Base-by-base conservation (phyloP, 345 rosid genomes). In the Eucalyptus dawsonii region DNA sequence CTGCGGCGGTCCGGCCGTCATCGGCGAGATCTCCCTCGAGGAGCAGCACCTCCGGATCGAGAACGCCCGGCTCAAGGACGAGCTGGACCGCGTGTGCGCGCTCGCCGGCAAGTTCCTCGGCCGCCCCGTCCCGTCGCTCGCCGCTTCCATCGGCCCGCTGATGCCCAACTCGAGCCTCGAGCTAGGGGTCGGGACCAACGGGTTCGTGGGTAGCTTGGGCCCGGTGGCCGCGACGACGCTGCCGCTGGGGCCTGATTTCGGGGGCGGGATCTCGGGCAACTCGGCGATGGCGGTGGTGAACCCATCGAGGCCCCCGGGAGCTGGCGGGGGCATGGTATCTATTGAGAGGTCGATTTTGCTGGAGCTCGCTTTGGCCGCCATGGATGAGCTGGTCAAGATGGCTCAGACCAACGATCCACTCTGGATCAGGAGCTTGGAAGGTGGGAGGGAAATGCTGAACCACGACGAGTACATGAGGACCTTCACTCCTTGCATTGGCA, bases 31-130 rank as follows among this genome's bases (percentile, higher is more conserved):
- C 29, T 96, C 99, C 22, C 90, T 96, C 4, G 99, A 98, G 89
- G 99, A 98, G 87, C 99, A 98, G 90, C 99, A 98, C 67, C 94
- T 97, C 4, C 88, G 99, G 89, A 93, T 97, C 31, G 99, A 98
- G 89, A 98, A 97, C 92, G 94, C 97, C 3, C 93, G 99, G 4
- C 93, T 97, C 50, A 97, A 96, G 90, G 98, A 98, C 11, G 99
- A 98, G 86, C 54, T 98, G 65, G 99, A 96, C 89, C 95, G 99
- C 11, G 96, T 96, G 44, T 96, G 98, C 81, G 96, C 96, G 13
- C 95, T 98, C 27, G 97, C 99, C 25, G 97, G 97, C 27, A 98
- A 96, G 92, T 98, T 98, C 89, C 92, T 97, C 72, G 99, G 99
- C 49, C 97, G 99, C 22, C 98, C 98, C 49, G 89, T 94, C 87